Evolutionary conservation across 305 asterid genomes (phyloP).

Genomic region (Plantago coronopus): DNA sequence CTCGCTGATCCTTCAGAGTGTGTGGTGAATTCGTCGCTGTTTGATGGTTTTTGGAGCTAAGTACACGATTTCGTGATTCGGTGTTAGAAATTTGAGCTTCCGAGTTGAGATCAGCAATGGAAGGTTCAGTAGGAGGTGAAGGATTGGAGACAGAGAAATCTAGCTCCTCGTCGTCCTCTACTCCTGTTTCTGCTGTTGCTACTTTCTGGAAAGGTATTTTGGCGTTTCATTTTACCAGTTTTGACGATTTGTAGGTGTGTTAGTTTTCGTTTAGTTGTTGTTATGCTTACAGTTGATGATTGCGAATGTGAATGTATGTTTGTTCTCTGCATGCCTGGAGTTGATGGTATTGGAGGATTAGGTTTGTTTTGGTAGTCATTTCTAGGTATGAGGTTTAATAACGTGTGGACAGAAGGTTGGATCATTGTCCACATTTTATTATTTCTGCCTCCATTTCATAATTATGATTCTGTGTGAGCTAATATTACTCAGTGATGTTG

Average conservation of each 20-base stretch:
- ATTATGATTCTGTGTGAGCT: too few species aligned
- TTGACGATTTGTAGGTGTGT: not conserved
- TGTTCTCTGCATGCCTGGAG: not conserved
- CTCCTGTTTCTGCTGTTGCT: conserved; percentile 71
- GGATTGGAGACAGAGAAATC: conserved; percentile 74
- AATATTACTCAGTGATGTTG: too few species aligned
- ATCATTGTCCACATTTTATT: too few species aligned
- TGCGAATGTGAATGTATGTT: not conserved
- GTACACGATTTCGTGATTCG: too few species aligned
- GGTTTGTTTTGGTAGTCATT: not conserved
- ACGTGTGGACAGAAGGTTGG: not conserved
- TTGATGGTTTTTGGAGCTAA: too few species aligned
- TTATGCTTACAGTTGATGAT: not conserved
- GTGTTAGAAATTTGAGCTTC: conserved; percentile 14
- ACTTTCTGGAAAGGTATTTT: conserved; percentile 84
- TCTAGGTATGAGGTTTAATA: not conserved
- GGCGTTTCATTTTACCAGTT: not conserved
- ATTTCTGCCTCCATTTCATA: too few species aligned
- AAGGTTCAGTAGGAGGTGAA: conserved; percentile 58
- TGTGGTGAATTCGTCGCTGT: not conserved
- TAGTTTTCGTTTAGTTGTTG: not conserved
- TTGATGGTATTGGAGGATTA: not conserved
- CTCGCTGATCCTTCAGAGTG: not conserved
- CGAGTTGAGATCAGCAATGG: conserved; percentile 54
- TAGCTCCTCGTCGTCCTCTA: conserved; percentile 56